These are phyloP conservation scores for Solioccasus polychromus DNA, from an alignment of 768 basidiomycete genomes.

Conservation along the genomic window DNA sequence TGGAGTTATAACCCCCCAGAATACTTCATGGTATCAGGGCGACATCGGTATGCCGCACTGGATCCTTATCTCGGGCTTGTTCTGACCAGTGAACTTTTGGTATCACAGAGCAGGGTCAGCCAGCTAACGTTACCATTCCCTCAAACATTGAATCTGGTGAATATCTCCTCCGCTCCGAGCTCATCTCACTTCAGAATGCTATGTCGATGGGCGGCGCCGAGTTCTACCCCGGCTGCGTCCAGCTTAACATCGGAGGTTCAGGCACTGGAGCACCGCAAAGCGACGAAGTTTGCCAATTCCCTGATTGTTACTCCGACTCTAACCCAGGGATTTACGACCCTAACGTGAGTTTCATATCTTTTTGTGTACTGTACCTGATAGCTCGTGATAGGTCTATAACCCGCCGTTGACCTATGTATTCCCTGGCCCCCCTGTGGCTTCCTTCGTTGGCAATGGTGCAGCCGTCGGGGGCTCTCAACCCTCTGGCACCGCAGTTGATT, in stretches of 20 bases:
- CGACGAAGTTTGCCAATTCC: slow-evolving; percentile 51
- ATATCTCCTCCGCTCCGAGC: slow-evolving; percentile 76
- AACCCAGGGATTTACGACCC: slow-evolving; percentile 68
- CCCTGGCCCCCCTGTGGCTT: slow-evolving; percentile 51
- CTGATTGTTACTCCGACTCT: slow-evolving; percentile 66
- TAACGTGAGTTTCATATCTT: slow-evolving; percentile 28
- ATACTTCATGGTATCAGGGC: slow-evolving; percentile 46
- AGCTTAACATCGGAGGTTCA: slow-evolving; percentile 28
- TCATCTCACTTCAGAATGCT: slow-evolving; percentile 75
- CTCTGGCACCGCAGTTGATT: slow-evolving; percentile 16
- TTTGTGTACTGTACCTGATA: neutral
- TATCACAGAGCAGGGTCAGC: neutral
- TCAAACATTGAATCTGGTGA: slow-evolving; percentile 56
- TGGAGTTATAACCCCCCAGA: slow-evolving; percentile 38
- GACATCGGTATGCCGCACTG: slow-evolving; percentile 46
- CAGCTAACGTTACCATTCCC: slow-evolving; percentile 46
- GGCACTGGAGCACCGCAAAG: slow-evolving; percentile 18
- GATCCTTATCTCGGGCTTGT: too few species aligned
- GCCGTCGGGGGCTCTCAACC: slow-evolving; percentile 20
- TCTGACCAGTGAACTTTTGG: too few species aligned
- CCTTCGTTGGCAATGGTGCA: slow-evolving; percentile 32
- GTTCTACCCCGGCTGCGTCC: slow-evolving; percentile 32
- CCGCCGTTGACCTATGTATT: slow-evolving; percentile 41
- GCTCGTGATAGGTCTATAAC: slow-evolving; percentile 25
- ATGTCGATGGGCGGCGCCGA: slow-evolving; percentile 50